These are phyloP conservation scores for Cyclocybe cylindracea DNA, from an alignment of 768 basidiomycete species.

Conservation along the genomic window DNA sequence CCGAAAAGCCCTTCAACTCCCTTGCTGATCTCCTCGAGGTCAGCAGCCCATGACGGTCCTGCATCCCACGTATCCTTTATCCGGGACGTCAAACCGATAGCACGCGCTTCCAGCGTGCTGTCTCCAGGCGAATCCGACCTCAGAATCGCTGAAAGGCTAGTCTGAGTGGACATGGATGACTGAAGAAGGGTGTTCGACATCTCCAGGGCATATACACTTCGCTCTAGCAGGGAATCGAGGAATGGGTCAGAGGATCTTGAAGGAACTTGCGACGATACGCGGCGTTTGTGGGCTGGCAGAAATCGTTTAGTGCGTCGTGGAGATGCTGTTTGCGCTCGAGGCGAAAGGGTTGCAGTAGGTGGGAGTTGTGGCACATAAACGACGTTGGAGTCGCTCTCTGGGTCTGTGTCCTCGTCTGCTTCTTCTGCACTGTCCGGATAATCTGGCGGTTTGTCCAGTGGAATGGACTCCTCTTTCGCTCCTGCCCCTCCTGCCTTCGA, in stretches of 20 bases:
- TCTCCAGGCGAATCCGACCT: conserved; percentile 49
- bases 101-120: conserved; percentile 46
- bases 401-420: conserved; percentile 69
- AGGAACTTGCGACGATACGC: conserved; percentile 22
- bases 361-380: conserved; percentile 26
- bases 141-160: conserved; percentile 48
- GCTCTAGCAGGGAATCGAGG: conserved; percentile 76
- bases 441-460: conserved; percentile 65
- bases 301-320: conserved; percentile 35
- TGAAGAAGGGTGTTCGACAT: conserved; percentile 82
- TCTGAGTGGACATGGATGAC: conserved; percentile 72
- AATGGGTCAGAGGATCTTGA: conserved; percentile 47
- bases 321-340: conserved; percentile 28
- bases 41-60: conserved; percentile 64
- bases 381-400: conserved; percentile 28
- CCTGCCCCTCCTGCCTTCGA: conserved; percentile 1
- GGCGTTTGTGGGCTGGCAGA: conserved; percentile 29
- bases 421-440: conserved; percentile 80
- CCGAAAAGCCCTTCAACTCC: conserved; percentile 63
- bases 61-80: conserved; percentile 45
- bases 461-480: conserved; percentile 26
- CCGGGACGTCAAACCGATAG: conserved; percentile 51
- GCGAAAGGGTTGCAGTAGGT: conserved; percentile 19
- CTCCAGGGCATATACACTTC: conserved; percentile 84
- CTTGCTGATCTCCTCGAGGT: conserved; percentile 64